A percentile compares a stretch with the other conserved stretches of the same genome.
These are phyloP conservation scores for Tagetes erecta DNA, from an alignment of 129 eudicot species.

Conservation along the genomic window DNA sequence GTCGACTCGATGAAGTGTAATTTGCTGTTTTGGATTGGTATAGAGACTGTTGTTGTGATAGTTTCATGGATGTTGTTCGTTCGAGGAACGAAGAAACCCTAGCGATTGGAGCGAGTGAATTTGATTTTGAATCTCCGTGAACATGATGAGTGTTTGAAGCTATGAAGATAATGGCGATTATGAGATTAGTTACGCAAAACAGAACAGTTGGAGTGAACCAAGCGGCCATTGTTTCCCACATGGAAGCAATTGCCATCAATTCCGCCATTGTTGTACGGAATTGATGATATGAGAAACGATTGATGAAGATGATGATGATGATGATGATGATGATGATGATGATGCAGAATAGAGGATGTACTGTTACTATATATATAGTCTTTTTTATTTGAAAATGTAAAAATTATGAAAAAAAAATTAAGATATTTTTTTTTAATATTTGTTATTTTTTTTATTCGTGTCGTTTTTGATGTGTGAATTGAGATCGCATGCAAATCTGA, in stretches of 20 bases:
- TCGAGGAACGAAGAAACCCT: conserved; percentile 26
- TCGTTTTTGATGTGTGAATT: conserved; percentile 1
- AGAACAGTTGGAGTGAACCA: conserved; percentile 60
- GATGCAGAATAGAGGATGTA: conserved; percentile 3
- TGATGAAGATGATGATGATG: too few relatives aligned
- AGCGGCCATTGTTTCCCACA: conserved; percentile 36
- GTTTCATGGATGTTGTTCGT: conserved; percentile 5
- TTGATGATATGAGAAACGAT: neutral
- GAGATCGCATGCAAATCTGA: conserved; percentile 17
- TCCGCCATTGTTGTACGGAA: neutral
- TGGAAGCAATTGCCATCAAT: conserved; percentile 29
- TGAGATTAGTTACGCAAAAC: conserved; percentile 55
- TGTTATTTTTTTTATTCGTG: neutral
- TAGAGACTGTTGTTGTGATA: neutral
- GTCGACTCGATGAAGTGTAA: conserved; percentile 30
- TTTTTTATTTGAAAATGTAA: neutral
- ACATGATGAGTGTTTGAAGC: conserved; percentile 25
- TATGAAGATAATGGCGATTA: conserved; percentile 48
- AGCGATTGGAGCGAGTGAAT: conserved; percentile 13
- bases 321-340: neutral
- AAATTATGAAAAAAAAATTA: neutral
- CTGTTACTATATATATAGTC: neutral
- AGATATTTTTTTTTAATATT: neutral
- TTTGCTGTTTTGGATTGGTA: neutral
- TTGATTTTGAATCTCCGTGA: neutral